Percentiles rank a stretch among this genome's conserved stretches.
These are phyloP conservation scores for Lactifluus echinatus DNA, from an alignment of 768 basidiomycete species.

Conservation along the genomic window DNA sequence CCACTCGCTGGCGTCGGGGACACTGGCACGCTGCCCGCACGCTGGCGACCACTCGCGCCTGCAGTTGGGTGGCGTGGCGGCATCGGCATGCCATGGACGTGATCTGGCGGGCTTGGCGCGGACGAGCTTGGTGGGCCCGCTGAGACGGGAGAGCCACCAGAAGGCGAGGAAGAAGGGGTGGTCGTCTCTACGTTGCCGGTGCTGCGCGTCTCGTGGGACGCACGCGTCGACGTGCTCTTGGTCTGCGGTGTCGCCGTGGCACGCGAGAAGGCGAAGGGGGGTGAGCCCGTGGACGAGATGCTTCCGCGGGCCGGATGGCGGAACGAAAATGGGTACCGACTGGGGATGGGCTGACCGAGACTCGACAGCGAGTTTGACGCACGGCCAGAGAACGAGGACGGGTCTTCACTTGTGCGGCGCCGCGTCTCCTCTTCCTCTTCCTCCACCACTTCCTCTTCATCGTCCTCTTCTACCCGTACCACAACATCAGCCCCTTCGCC, in stretches of 20 bases:
- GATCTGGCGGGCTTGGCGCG: slow-evolving; percentile 21
- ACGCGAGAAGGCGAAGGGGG: slow-evolving; percentile 23
- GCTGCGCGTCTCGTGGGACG: slow-evolving; percentile 32
- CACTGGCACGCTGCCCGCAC: slow-evolving; percentile 31
- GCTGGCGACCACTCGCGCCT: slow-evolving; percentile 24
- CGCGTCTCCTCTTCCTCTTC: slow-evolving; percentile 26
- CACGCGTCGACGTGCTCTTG: slow-evolving; percentile 30
- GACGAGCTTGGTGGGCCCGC: slow-evolving; percentile 27
- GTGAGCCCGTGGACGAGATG: slow-evolving; percentile 32
- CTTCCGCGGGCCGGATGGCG: slow-evolving; percentile 44
- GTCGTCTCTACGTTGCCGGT: slow-evolving; percentile 47
- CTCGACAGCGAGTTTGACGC: slow-evolving; percentile 60
- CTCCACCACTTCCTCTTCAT: slow-evolving; percentile 37
- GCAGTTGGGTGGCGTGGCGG: slow-evolving; percentile 39
- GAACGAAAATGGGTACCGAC: slow-evolving; percentile 64
- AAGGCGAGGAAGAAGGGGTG: slow-evolving; percentile 19
- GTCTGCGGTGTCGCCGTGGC: slow-evolving; percentile 27
- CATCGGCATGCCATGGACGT: slow-evolving; percentile 35
- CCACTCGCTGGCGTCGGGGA: neutral
- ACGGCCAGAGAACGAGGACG: slow-evolving; percentile 53
- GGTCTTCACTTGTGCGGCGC: slow-evolving; percentile 33
- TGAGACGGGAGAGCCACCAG: slow-evolving; percentile 51
- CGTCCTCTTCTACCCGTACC: slow-evolving; percentile 29
- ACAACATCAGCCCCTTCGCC: slow-evolving; percentile 25
- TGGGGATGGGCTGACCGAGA: slow-evolving; percentile 65